Base-by-base conservation (phyloP, 495 filamentous ascomycete genomes). In the Penicillium tannophilum region DNA sequence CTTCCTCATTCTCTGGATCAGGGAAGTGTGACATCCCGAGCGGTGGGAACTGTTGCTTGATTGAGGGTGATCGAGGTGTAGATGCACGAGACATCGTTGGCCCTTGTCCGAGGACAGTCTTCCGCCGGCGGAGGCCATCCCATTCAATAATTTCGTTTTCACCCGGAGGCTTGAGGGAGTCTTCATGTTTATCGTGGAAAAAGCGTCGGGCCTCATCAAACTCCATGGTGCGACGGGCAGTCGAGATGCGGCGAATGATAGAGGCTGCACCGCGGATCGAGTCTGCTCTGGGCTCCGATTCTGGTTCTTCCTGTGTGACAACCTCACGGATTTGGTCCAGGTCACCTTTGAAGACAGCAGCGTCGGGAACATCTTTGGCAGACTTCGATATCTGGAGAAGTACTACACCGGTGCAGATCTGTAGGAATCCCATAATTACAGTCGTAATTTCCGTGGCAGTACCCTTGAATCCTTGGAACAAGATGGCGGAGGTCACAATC, bases 351-450 rank as follows among this genome's bases (percentile, higher is more conserved):
- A 98, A 96, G 28, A 98, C 88, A 43, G 92, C 92, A 0, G 93
- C 79, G 66, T 98, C 94, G 12, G 94, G 94, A 0, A 98, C 93
- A 60, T 98, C 92, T 68, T 98, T 98, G 61, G 94, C 89, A 6
- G 93, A 97, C 68, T 98, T 98, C 51, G 94, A 97, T n/a, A 98
- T 82, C 66, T 98, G 94, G 6, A 98, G 78, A 6, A 98, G 76
- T n/a, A 98, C 86, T n/a, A 98, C 95, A 46, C 94, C 94, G 11
- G 90, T 77, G 74, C 94, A 98, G 53, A 98, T 98, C 59, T 91
- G 88, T 44, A 98, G 76, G 77, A 98, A 98, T 1, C 95, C 95
- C 76, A 95, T 82, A 44, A 98, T 88, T 12, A 98, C 89, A 3
- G 93, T 97, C 17, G 91, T 75, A 56, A 98, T 98, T 36, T 89